A percentile compares a stretch with the other conserved stretches of the same genome.
Conservation (phyloP, 2,329 filamentous ascomycete genomes). For the Alternaria novae-zelandiae region DNA sequence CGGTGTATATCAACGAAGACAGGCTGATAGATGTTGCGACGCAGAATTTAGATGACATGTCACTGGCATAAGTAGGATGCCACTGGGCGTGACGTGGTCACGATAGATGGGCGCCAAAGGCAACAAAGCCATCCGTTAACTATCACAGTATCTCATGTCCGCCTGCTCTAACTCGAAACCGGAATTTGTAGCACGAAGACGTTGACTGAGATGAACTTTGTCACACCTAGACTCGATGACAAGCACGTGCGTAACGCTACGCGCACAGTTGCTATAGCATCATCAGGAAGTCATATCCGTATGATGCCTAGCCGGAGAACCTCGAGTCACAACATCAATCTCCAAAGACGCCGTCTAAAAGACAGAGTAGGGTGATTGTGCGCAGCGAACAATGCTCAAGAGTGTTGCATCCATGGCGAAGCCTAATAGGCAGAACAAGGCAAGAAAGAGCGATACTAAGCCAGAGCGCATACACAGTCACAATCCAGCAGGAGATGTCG, state of each 20-base stretch:
- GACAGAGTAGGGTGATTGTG: background rate
- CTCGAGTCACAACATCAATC: background rate
- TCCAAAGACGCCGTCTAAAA: background rate
- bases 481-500: too few relatives aligned
- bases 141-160: background rate
- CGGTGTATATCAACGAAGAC: background rate
- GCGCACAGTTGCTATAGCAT: background rate
- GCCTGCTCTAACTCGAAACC: background rate
- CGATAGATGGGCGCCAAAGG: too few relatives aligned
- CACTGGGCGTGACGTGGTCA: too few relatives aligned
- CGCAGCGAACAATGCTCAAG: background rate
- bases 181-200: background rate
- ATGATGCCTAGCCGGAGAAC: background rate
- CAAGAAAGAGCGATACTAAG: too few relatives aligned
- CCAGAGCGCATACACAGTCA: too few relatives aligned
- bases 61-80: background rate
- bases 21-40: background rate
- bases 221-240: background rate
- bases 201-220: background rate
- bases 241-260: background rate
- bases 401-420: too few relatives aligned
- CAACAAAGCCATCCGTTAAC: background rate
- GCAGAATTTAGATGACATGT: background rate
- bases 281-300: background rate
- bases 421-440: too few relatives aligned